Conservation (phyloP, 768 basidiomycete species). For the Scleroderma citrinum region DNA sequence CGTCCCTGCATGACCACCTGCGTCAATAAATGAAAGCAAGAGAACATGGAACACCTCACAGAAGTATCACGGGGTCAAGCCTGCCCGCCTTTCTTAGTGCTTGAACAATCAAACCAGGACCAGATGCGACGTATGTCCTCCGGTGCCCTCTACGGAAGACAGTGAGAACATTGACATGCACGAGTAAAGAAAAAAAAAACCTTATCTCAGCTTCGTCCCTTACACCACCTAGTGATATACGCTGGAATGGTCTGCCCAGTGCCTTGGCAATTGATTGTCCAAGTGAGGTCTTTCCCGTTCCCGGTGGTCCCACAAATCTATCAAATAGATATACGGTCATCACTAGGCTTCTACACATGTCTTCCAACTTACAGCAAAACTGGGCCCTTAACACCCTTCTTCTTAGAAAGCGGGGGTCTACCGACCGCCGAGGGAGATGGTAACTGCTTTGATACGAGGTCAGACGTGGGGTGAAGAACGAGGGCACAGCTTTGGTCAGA, state of each 20-base stretch:
- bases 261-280: constrained; percentile 85
- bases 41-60: constrained; percentile 32
- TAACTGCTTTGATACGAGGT: constrained; percentile 2
- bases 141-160: constrained; percentile 42
- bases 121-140: constrained; percentile 89
- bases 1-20: constrained; percentile 43
- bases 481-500: background rate
- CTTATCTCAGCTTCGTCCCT: constrained; percentile 87
- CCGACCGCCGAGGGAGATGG: constrained; percentile 3
- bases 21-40: background rate
- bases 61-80: constrained; percentile 71
- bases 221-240: constrained; percentile 88
- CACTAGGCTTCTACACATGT: background rate
- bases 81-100: constrained; percentile 81
- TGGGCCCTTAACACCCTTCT: constrained; percentile 58
- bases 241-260: constrained; percentile 80
- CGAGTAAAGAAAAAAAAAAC: constrained; percentile 1
- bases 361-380: constrained; percentile 50
- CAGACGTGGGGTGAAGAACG: too few relatives aligned
- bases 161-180: background rate
- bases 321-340: background rate
- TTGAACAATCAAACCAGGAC: constrained; percentile 81
- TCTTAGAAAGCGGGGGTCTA: constrained; percentile 6
- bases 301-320: constrained; percentile 87
- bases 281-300: constrained; percentile 87